Evolutionary conservation across 371 early-diverging fungal species (phyloP).

Genomic region (Apophysomyces ossiformis): DNA sequence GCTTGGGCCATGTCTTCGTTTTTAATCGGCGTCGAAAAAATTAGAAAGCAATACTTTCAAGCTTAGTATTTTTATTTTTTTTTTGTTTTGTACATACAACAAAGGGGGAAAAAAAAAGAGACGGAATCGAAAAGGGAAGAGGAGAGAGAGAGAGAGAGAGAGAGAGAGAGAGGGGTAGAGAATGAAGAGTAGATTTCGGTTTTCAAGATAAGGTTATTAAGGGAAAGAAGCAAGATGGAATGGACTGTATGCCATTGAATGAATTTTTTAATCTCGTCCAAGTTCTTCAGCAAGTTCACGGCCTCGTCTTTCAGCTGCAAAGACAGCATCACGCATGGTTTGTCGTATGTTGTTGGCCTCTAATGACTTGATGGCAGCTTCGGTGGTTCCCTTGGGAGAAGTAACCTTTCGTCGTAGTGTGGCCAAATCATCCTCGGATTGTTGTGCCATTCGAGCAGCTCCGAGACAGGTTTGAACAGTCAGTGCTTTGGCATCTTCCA

Average conservation of each 20-base stretch:
- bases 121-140: neutral
- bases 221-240: no score
- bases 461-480: constrained; percentile 91
- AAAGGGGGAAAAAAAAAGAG: neutral
- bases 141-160: neutral
- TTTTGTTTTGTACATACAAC: neutral
- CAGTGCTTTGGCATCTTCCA: constrained; percentile 76
- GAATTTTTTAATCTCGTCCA: constrained; percentile 45
- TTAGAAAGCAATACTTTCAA: no score
- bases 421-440: constrained; percentile 72
- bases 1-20: neutral
- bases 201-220: no score
- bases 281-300: constrained; percentile 74
- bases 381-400: constrained; percentile 93
- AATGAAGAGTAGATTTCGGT: no score
- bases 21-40: no score
- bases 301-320: constrained; percentile 72
- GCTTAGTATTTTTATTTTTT: neutral
- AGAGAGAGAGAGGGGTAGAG: no score
- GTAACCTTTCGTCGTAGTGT: constrained; percentile 88
- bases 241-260: no score
- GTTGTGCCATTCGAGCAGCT: constrained; percentile 85
- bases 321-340: constrained; percentile 63
- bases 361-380: constrained; percentile 84
- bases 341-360: constrained; percentile 66